These are phyloP conservation scores for Phytophthora uliginosa DNA, from an alignment of 352 stramenopile genomes.

Conservation along the genomic window DNA sequence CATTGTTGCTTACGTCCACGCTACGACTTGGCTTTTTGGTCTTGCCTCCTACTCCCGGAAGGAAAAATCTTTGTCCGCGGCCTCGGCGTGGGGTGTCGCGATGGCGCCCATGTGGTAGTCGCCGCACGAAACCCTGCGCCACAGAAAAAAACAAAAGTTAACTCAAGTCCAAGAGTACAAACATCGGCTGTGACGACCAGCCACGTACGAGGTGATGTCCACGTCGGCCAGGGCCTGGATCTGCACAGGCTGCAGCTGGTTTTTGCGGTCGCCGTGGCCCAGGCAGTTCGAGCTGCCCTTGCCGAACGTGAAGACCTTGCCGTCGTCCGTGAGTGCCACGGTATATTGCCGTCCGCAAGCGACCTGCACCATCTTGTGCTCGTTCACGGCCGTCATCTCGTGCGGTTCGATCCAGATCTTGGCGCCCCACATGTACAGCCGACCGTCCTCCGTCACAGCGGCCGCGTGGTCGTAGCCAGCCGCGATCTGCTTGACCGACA, in stretches of 20 bases:
- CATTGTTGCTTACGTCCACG: conserved; percentile 30
- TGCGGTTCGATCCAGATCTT: conserved; percentile 95
- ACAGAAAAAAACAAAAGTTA: conserved; percentile 3
- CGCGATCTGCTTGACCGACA: conserved; percentile 88
- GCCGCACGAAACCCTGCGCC: conserved; percentile 79
- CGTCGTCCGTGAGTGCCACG: conserved; percentile 74
- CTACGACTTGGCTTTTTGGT: conserved; percentile 10
- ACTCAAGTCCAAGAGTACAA: not conserved
- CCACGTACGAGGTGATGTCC: conserved; percentile 71
- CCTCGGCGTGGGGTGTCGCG: conserved; percentile 68
- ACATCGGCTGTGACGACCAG: not conserved
- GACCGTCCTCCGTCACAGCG: conserved; percentile 80
- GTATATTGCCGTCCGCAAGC: conserved; percentile 90
- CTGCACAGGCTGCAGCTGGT: conserved; percentile 89
- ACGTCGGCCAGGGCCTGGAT: conserved; percentile 70
- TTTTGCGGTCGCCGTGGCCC: conserved; percentile 90
- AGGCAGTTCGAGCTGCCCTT: conserved; percentile 91
- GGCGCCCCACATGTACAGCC: conserved; percentile 87
- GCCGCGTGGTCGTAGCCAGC: conserved; percentile 95
- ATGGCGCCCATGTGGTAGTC: conserved; percentile 91
- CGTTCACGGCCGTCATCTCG: conserved; percentile 84
- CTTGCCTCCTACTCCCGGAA: conserved; percentile 56
- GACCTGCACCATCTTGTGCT: conserved; percentile 83
- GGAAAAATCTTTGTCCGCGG: conserved; percentile 88
- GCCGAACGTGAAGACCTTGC: conserved; percentile 91